Conservation (phyloP, 2,329 filamentous ascomycete species). For the Thelonectria discophora region DNA sequence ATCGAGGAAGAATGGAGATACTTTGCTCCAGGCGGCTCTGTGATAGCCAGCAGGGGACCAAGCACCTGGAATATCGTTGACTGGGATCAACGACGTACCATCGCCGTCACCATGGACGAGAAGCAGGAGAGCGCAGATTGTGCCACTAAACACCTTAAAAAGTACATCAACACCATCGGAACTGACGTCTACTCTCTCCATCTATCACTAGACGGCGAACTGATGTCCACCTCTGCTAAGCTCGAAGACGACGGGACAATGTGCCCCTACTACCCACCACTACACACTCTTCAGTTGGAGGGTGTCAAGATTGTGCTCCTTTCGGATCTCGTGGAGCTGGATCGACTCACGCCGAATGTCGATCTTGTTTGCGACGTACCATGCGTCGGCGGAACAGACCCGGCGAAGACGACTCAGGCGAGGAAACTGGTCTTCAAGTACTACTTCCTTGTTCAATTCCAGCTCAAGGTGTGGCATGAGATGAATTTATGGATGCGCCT, state of each 20-base stretch:
- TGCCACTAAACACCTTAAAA: background rate
- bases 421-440: background rate
- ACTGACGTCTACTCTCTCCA: background rate
- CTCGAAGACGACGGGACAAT: slow-evolving; percentile 26
- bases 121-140: background rate
- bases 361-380: background rate
- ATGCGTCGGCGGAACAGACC: background rate
- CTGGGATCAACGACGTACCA: background rate
- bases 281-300: background rate
- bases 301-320: background rate
- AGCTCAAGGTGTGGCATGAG: background rate
- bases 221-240: slow-evolving; percentile 28
- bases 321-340: background rate
- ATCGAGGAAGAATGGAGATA: background rate
- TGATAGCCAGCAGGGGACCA: background rate
- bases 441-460: background rate
- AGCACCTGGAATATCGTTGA: slow-evolving; percentile 3
- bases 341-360: background rate
- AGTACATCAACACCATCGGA: background rate
- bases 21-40: background rate
- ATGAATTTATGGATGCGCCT: too few species aligned
- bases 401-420: background rate
- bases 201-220: background rate
- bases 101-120: background rate
- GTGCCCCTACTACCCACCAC: background rate